Conservation (phyloP, 306 rosid genomes). For the peach (Prunus persica) region Prunus_persica_NCBIv2 NC_034009.1:37937001-37937500, state of each 20-base stretch:
- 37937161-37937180: constrained; percentile 39
- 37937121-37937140: constrained; percentile 44
- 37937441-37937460: constrained; percentile 16
- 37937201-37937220: constrained; percentile 13
- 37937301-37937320: constrained; percentile 11
- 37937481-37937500: neutral
- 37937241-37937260: constrained; percentile 37
- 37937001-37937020: neutral
- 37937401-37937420: constrained; percentile 10
- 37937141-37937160: constrained; percentile 43
- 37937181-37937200: constrained; percentile 8
- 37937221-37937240: constrained; percentile 26
- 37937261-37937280: constrained; percentile 10
- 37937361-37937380: neutral
- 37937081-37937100: constrained; percentile 34
- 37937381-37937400: neutral
- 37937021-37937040: constrained; percentile 11
- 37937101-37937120: constrained; percentile 44
- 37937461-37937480: constrained; percentile 21
- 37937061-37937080: constrained; percentile 26
- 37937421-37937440: neutral
- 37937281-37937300: constrained; percentile 23
- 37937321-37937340: constrained; percentile 12
- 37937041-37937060: constrained; percentile 34
- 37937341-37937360: neutral